Percentiles rank a stretch among this genome's conserved stretches.
phyloP scores from a whole-genome alignment of 306 rosid species.

The Pueraria montana region DNA sequence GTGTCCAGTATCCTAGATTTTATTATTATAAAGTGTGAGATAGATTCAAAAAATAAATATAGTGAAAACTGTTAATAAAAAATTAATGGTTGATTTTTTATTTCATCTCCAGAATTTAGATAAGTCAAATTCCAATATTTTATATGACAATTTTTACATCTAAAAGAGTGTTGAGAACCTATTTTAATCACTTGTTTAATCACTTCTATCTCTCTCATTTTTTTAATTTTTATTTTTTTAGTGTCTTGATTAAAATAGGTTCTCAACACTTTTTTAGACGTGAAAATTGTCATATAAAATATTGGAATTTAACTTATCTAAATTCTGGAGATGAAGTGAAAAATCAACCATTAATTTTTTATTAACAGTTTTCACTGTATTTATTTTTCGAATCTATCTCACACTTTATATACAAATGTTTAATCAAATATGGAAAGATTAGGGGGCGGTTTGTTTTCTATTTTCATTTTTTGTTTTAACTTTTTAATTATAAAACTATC shows the following conservation, averaged over 20 bases:
- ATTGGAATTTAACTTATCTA: neutral
- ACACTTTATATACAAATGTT: too few species aligned
- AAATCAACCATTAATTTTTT: neutral
- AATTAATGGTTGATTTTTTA: neutral
- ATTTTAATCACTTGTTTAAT: too few species aligned
- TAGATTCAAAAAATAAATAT: neutral
- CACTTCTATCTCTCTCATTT: too few species aligned
- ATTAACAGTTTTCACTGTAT: neutral
- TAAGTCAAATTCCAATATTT: neutral
- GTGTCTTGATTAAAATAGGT: too few species aligned
- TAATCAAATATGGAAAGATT: too few species aligned
- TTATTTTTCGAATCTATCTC: neutral
- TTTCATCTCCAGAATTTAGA: neutral
- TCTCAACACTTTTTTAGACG: neutral
- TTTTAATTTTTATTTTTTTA: too few species aligned
- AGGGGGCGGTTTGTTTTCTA: too few species aligned
- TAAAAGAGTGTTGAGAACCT: neutral
- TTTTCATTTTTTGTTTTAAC: too few species aligned
- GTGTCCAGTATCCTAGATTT: neutral
- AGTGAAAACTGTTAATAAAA: neutral
- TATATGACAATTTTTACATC: neutral
- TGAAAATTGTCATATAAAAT: neutral
- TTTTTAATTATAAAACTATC: too few species aligned
- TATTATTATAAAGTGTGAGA: neutral
- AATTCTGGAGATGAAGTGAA: neutral